Conservation (phyloP, 352 stramenopile species). For the Phytopythium montanum region DNA sequence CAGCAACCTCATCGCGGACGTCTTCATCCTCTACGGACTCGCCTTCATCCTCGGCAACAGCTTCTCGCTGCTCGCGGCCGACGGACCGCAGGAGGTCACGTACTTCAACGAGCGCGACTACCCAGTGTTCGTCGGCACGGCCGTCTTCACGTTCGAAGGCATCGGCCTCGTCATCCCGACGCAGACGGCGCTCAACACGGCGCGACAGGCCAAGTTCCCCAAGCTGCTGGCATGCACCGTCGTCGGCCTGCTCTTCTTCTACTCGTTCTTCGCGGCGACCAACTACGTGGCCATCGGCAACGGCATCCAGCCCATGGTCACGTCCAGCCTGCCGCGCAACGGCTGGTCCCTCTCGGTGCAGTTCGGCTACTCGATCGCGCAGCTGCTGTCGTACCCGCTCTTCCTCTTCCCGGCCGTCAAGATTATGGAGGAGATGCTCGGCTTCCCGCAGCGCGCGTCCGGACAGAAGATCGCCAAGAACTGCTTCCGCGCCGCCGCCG, state of each 20-base stretch:
- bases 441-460: conserved; percentile 59
- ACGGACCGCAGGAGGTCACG: conserved; percentile 46
- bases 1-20: conserved; percentile 79
- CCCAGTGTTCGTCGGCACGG: conserved; percentile 74
- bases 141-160: conserved; percentile 80
- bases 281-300: conserved; percentile 81
- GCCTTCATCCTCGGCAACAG: conserved; percentile 73
- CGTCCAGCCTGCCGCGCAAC: conserved; percentile 65
- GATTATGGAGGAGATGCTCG: conserved; percentile 83
- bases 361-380: conserved; percentile 71
- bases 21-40: conserved; percentile 83
- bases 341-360: conserved; percentile 75
- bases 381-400: conserved; percentile 75
- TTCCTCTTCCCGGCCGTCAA: conserved; percentile 80
- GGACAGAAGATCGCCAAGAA: conserved; percentile 76
- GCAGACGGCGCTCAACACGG: conserved; percentile 57
- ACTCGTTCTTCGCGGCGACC: conserved; percentile 75
- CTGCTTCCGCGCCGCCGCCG: conserved; percentile 54
- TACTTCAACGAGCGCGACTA: conserved; percentile 76
- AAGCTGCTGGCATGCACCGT: conserved; percentile 57
- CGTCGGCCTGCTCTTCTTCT: conserved; percentile 70
- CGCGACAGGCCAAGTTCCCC: conserved; percentile 63
- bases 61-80: conserved; percentile 47
- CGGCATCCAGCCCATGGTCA: conserved; percentile 61
- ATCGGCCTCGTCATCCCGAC: conserved; percentile 79